Evolutionary conservation across 2,329 filamentous ascomycete genomes (phyloP).

Genomic region (Claviceps pazoutovae): DNA sequence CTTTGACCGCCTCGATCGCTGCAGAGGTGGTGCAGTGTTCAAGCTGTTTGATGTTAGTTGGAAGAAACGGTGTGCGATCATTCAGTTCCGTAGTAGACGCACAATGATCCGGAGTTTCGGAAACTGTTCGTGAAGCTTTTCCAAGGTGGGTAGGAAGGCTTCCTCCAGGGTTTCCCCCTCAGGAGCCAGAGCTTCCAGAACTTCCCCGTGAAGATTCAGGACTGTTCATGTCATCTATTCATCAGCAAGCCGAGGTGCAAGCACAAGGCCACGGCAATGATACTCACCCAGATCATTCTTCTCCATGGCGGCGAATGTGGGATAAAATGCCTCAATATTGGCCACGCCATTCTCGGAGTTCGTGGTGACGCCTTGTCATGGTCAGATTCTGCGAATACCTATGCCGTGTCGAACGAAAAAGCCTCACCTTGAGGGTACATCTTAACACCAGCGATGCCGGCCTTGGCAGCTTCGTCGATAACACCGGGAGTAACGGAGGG

Average conservation of each 20-base stretch:
- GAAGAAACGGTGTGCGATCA: neutral
- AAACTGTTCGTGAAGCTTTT: conserved; percentile 58
- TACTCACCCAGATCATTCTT: conserved; percentile 44
- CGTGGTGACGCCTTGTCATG: conserved; percentile 40
- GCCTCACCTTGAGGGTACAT: conserved; percentile 40
- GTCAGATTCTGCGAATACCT: neutral
- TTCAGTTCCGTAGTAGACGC: neutral
- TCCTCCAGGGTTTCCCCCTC: conserved; percentile 31
- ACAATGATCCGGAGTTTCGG: conserved; percentile 49
- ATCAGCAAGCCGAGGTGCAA: neutral
- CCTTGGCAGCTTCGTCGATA: conserved; percentile 58
- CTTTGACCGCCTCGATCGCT: conserved; percentile 62
- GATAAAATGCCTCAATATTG: conserved; percentile 56
- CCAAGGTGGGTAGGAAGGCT: conserved; percentile 66
- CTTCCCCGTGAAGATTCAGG: conserved; percentile 90
- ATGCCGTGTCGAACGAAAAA: neutral
- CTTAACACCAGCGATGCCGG: conserved; percentile 61
- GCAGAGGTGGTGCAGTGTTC: conserved; percentile 84
- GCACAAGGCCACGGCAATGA: neutral
- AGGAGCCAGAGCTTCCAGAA: conserved; percentile 36
- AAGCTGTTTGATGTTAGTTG: conserved; percentile 20
- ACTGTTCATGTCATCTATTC: conserved; percentile 24
- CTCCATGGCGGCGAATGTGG: conserved; percentile 84
- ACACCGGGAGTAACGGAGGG: conserved; percentile 50
- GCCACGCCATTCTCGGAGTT: conserved; percentile 54